These are phyloP conservation scores for Termitomyces sp. DNA, from an alignment of 768 basidiomycete species.

Conservation along the genomic window DNA sequence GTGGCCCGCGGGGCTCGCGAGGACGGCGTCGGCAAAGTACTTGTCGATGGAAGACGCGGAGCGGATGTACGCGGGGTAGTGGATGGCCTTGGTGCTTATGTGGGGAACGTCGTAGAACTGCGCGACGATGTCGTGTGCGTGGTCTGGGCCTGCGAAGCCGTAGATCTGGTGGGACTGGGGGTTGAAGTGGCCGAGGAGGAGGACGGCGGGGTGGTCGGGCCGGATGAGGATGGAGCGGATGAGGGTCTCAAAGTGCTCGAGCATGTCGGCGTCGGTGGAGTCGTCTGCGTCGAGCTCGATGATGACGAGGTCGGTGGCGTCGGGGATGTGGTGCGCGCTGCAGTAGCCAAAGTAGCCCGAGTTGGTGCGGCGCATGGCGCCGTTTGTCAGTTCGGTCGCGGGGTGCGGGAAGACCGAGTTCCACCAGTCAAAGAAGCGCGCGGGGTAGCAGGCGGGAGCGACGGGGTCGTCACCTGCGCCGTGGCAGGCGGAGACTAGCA, in stretches of 20 bases:
- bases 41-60: conserved; percentile 58
- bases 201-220: conserved; percentile 85
- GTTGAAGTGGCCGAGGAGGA: conserved; percentile 93
- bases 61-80: conserved; percentile 80
- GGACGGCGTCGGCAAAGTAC: conserved; percentile 80
- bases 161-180: conserved; percentile 75
- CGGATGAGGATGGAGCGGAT: conserved; percentile 88
- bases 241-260: conserved; percentile 88
- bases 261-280: conserved; percentile 58
- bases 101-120: conserved; percentile 98
- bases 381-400: conserved; percentile 96
- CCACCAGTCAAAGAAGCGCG: conserved; percentile 98
- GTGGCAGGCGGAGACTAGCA: conserved; percentile 84
- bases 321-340: conserved; percentile 89
- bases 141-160: conserved; percentile 88
- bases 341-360: conserved; percentile 96
- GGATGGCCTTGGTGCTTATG: conserved; percentile 75
- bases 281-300: conserved; percentile 94
- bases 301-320: conserved; percentile 90
- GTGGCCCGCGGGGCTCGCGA: conserved; percentile 79
- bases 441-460: conserved; percentile 81
- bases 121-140: conserved; percentile 85
- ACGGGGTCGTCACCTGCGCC: conserved; percentile 91
- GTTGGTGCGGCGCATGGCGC: conserved; percentile 87
- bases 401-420: conserved; percentile 97